These are phyloP conservation scores for Diospyros kaki DNA, from an alignment of 148 eudicot genomes.

Conservation along the genomic window DNA sequence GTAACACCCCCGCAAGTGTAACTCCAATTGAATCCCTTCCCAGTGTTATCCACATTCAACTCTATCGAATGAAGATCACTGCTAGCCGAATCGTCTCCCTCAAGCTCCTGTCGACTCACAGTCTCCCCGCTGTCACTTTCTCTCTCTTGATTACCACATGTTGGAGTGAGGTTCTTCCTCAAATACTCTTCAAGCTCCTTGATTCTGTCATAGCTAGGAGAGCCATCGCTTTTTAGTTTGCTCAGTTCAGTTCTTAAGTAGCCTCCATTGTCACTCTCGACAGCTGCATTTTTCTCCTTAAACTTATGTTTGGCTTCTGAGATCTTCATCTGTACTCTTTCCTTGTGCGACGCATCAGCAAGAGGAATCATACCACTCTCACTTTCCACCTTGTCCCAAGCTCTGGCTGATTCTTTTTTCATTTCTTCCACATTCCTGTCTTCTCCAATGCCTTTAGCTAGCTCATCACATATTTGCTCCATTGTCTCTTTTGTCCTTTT, in stretches of 20 bases:
- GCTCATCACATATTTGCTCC: constrained; percentile 80
- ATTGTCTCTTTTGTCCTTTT: constrained; percentile 67
- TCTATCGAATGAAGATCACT: constrained; percentile 87
- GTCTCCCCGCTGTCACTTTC: constrained; percentile 16
- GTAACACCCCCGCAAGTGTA: constrained; percentile 30
- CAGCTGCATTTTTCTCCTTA: constrained; percentile 74
- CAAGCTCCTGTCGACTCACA: constrained; percentile 20
- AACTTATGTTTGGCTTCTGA: constrained; percentile 72
- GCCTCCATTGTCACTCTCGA: constrained; percentile 56
- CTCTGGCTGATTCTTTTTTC: constrained; percentile 51
- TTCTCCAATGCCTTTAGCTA: constrained; percentile 71
- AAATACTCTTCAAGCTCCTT: constrained; percentile 42
- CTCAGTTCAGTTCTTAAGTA: constrained; percentile 25
- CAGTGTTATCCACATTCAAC: constrained; percentile 49
- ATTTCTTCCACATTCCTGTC: constrained; percentile 75
- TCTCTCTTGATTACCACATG: constrained; percentile 23
- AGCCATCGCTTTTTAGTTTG: constrained; percentile 23
- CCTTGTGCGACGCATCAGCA: constrained; percentile 81
- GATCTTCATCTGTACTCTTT: constrained; percentile 94
- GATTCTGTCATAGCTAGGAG: constrained; percentile 34
- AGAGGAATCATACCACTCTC: constrained; percentile 86
- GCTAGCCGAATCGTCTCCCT: constrained; percentile 42
- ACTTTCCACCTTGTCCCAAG: constrained; percentile 67
- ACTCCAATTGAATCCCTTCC: constrained; percentile 54
- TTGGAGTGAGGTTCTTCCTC: constrained; percentile 29